A percentile compares a stretch with the other conserved stretches of the same genome.
These are phyloP conservation scores for Mycena floridula DNA, from an alignment of 768 basidiomycete species.

Conservation along the genomic window DNA sequence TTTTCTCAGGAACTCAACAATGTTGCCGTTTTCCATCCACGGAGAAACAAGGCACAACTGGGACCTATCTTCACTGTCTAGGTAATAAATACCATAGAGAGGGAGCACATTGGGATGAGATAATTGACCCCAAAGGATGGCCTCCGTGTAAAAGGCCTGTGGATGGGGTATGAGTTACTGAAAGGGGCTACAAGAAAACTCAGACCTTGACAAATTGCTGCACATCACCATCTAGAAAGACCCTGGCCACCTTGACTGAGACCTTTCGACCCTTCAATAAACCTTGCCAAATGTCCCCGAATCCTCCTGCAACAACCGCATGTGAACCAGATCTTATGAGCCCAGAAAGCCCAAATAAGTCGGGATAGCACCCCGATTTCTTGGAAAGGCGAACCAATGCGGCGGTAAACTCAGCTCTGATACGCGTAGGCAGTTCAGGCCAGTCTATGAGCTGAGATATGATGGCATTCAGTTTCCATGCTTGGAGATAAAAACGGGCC, in stretches of 20 bases:
- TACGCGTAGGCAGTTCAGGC: not conserved
- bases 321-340: conserved; percentile 5
- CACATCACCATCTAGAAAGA: conserved; percentile 4
- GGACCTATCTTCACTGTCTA: conserved; percentile 1
- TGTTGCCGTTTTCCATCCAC: conserved; percentile 14
- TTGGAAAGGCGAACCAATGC: conserved; percentile 9
- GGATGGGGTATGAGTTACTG: not conserved
- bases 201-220: conserved; percentile 5
- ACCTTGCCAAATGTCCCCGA: conserved; percentile 10
- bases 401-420: not conserved
- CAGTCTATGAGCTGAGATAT: not conserved
- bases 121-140: conserved; percentile 26
- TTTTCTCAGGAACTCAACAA: conserved; percentile 8
- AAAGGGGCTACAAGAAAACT: not conserved
- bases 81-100: conserved; percentile 23
- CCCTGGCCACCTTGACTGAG: conserved; percentile 10
- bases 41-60: conserved; percentile 14
- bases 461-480: not conserved
- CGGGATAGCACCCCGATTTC: conserved; percentile 8
- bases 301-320: conserved; percentile 10
- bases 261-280: conserved; percentile 9
- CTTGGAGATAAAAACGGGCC: not conserved
- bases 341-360: conserved; percentile 8
- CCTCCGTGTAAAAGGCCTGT: conserved; percentile 23
- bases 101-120: conserved; percentile 29